Conservation (phyloP, 768 basidiomycete species). For the Boletus rubroflammeus region DNA sequence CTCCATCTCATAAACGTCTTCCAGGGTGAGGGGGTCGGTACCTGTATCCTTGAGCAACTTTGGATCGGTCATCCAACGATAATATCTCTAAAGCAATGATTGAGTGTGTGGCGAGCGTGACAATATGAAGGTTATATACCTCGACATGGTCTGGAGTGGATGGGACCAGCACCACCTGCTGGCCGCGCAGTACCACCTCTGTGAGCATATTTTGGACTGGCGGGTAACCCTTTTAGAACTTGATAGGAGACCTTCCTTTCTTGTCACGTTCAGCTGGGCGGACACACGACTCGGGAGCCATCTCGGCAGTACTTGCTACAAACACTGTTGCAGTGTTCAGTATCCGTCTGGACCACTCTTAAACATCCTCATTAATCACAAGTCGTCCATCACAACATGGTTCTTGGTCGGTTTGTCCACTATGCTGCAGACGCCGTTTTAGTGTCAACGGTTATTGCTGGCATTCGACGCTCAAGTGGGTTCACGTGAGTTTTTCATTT, state of each 20-base stretch:
- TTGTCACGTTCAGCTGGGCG: neutral
- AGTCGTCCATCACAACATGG: conserved; percentile 35
- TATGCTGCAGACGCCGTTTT: conserved; percentile 83
- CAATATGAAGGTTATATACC: neutral
- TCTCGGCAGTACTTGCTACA: neutral
- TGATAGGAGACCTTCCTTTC: conserved; percentile 21
- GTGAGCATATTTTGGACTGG: conserved; percentile 15
- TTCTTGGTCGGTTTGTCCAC: conserved; percentile 72
- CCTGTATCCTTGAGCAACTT: conserved; percentile 75
- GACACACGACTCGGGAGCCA: neutral
- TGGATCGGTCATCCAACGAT: conserved; percentile 83
- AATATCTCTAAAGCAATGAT: conserved; percentile 56
- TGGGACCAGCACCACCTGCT: conserved; percentile 73
- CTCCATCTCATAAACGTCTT: conserved; percentile 89
- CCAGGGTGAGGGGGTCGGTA: conserved; percentile 75
- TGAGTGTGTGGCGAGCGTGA: neutral
- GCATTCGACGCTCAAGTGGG: conserved; percentile 86
- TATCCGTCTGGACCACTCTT: neutral
- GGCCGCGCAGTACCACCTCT: conserved; percentile 53
- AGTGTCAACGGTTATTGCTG: conserved; percentile 85
- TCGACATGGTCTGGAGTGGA: conserved; percentile 60
- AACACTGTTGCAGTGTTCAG: neutral
- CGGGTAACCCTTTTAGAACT: too few species aligned
- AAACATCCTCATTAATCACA: conserved; percentile 1
- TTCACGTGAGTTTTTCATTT: conserved; percentile 67